Percentiles rank a stretch among this genome's conserved stretches.
These are phyloP conservation scores for Fusarium succisae DNA, from an alignment of 2,329 filamentous ascomycete genomes.

Conservation along the genomic window DNA sequence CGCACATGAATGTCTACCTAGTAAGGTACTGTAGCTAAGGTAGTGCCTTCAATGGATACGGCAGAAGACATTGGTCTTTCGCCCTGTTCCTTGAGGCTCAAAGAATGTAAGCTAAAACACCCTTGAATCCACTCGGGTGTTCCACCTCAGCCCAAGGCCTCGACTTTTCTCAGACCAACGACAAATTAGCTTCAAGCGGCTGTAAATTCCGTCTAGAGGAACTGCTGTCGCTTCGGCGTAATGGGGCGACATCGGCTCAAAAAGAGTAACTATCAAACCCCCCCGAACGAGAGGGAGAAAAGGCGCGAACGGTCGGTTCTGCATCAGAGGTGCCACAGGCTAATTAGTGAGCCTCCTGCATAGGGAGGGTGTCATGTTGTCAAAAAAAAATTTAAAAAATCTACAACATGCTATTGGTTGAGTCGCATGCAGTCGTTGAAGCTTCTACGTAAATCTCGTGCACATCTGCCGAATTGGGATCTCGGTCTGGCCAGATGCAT, in stretches of 20 bases:
- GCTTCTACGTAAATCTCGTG: conserved; percentile 19
- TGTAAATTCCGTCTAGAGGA: background rate
- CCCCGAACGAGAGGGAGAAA: background rate
- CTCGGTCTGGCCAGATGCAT: conserved; percentile 39
- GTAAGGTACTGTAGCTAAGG: too few species aligned
- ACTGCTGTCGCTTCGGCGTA: background rate
- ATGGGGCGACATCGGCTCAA: background rate
- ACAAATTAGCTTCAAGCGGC: background rate
- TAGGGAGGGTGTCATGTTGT: background rate
- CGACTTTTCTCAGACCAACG: conserved; percentile 1
- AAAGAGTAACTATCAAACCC: background rate
- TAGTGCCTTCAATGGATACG: background rate
- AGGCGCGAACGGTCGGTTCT: background rate
- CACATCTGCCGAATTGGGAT: conserved; percentile 19
- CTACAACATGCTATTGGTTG: conserved; percentile 15
- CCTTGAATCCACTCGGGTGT: background rate
- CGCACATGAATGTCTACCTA: background rate
- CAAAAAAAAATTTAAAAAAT: background rate
- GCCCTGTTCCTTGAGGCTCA: conserved; percentile 4
- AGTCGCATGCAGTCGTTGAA: conserved; percentile 4
- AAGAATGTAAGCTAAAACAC: background rate
- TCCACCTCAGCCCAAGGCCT: background rate
- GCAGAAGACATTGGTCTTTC: background rate
- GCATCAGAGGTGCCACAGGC: background rate
- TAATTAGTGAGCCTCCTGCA: background rate